Evolutionary conservation across 441 rosid species (phyloP), one percentile per base, ranked within the genome.

Genomic region (Erysimum pusillum): DNA sequence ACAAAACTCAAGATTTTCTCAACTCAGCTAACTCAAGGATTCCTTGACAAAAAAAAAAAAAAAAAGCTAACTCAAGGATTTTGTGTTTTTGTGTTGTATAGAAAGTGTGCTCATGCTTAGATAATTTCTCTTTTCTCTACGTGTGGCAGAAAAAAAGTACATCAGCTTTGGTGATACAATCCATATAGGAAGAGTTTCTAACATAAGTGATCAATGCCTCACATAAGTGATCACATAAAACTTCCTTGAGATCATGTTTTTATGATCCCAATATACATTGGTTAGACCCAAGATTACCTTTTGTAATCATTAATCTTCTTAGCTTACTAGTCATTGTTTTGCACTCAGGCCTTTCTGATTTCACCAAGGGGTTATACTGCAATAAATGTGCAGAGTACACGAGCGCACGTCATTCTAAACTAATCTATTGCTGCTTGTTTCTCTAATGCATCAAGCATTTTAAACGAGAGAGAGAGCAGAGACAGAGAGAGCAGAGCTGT

Each of bases 61-160:
- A n/a, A n/a, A n/a, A n/a, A n/a, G n/a, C n/a, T n/a, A n/a, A n/a
- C n/a, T n/a, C n/a, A n/a, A n/a, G 17, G 14, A 32, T 59, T 34
- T 15, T 36, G n/a, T 65, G 65, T 34, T 44, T 31, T 74, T 74
- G 15, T 58, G 13, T 44, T 63, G 60, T n/a, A n/a, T n/a, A n/a
- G 7, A 7, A 58, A 11, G 44, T 38, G 10, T 14, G 35, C 17
- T 62, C 1, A 52, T 34, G 3, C 15, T 20, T 28, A 63, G 46
- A 63, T 4, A 3, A 10, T 42, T 52, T 13, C 8, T 73, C 12
- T 34, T 1, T 34, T 62, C 3, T 61, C 31, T 31, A 32, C 45
- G 17, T 45, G 39, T 13, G 28, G 36, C 56, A 31, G 13, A 32
- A 12, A 39, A n/a, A n/a, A 3, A 17, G 28, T 5, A 34, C 42